A percentile compares a stretch with the other conserved stretches of the same genome.
Conservation (phyloP, 2,329 filamentous ascomycete species). For the Trichophyton equinum region DNA sequence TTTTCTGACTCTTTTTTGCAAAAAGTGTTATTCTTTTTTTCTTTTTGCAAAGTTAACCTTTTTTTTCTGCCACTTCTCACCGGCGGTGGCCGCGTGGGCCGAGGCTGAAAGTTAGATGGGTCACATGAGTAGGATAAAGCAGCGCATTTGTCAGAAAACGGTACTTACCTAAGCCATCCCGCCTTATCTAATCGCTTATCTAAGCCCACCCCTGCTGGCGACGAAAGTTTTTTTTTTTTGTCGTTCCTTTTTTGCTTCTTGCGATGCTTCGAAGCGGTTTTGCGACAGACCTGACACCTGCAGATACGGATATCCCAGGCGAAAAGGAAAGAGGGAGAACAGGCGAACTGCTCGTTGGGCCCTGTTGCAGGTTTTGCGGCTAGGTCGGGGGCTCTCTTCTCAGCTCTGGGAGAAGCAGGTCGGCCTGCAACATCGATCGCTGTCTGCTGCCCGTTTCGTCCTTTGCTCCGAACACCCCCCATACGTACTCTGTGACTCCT, state of each 20-base stretch:
- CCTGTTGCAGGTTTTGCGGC: neutral
- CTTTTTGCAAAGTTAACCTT: neutral
- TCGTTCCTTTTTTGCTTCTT: neutral
- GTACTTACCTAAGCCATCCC: neutral
- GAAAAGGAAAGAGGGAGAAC: neutral
- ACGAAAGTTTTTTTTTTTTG: neutral
- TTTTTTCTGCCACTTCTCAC: neutral
- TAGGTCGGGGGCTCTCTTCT: neutral
- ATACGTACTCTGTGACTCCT: neutral
- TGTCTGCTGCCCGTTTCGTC: neutral
- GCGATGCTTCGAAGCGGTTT: neutral
- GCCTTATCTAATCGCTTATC: neutral
- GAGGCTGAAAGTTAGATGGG: neutral
- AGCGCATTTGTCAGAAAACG: neutral
- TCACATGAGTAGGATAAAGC: neutral
- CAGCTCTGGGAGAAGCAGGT: neutral
- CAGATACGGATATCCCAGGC: constrained; percentile 2
- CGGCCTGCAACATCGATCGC: neutral
- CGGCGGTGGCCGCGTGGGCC: constrained; percentile 2
- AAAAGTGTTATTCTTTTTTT: neutral
- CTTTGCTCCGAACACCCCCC: neutral
- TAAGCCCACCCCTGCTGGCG: neutral
- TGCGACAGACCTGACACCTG: neutral
- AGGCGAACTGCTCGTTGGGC: neutral
- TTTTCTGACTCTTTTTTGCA: neutral